Evolutionary conservation across 2,329 filamentous ascomycete species (phyloP), one percentile per base, ranked within the genome.

Genomic region (Coniochaeta sp.): DNA sequence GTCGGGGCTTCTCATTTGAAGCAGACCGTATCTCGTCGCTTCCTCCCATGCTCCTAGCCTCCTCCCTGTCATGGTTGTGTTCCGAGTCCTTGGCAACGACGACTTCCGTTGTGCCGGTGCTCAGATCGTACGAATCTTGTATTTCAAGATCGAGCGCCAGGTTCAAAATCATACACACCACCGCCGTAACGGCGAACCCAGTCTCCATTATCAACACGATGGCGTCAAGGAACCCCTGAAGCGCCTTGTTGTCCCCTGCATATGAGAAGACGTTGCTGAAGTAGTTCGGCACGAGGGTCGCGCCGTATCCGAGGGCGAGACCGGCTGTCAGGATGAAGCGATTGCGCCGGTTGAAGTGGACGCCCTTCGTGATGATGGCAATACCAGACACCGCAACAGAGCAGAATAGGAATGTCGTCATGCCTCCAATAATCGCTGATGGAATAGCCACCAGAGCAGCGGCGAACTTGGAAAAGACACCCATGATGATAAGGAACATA

Each of bases 391-490:
- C 85, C 1, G 87, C 83, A 6, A 94, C 89, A 4, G 86, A 80
- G 53, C 77, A 78, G 71, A 91, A 94, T 20, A 94, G 76, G 67
- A 94, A 94, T 0, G 87, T 90, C 0, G 89, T 86, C 84, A 87
- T 87, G 47, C 83, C 84, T 32, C 83, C 85, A 2, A 87, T 74
- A 1, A 86, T 82, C 1, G 81, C 64, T 2, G 75, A 68, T 0
- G 89, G 89, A 56, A 94, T 92, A 4, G 87, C 79, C 4, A 89
- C 86, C 4, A 94, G 80, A 0, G 87, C 79, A 1, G 89, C 89
- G 0, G 87, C 88, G 59, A 92, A 91, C 67, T 94, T 94, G 58
- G 87, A 82, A 60, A 92, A 90, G 55, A 94, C 72, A 14, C 89
- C 89, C 82, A 91, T 90, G 58, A 94, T 66, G 55, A 94, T 69